Evolutionary conservation across 129 eudicot genomes (phyloP), one percentile per base, ranked within the genome.

Genomic region (Rutidosis leptorrhynchoides): DNA sequence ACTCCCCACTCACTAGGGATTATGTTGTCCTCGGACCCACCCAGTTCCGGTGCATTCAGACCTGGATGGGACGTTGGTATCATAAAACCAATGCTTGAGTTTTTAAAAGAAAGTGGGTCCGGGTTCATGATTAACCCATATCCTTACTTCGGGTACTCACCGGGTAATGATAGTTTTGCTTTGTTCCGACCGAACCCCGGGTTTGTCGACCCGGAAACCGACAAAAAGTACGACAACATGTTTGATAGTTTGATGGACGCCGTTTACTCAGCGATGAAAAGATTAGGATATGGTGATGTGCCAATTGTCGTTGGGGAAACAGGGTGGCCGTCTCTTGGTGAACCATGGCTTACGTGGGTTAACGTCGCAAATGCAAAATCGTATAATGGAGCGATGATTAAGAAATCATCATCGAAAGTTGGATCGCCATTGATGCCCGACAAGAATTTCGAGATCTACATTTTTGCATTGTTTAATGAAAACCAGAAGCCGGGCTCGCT

Each of bases 241-340:
- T 81, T 81, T 35, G 85, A 84, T 40, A 71, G 73, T 8, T 72
- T 78, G 30, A 58, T 81, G 78, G 90, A 84, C n/a, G 84, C 90
- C 3, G 59, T 81, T 22, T 65, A 81, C 60, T 64, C 83, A 8
- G 83, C 85, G 0, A 82, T 84, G 84, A 76, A 79, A 71, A 71
- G 59, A 62, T 24, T 82, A 11, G 87, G 87, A 61, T 82, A 70
- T 20, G 67, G 48, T 0, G 88, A 82, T 14, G 85, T 85, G 42
- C 83, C 82, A 0, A 80, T 85, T 0, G 77, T 82, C 2, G 83
- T 83, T 0, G 87, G 85, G 28, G 93, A 85, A 17, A 85, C 88
- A 4, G 93, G 93, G 42, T 85, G 88, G 93, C 88, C 93, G 16
- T 82, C 88, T 4, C 72, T 61, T 9, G 93, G 88, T 40, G 88